Base-by-base conservation (phyloP, 2,329 filamentous ascomycete species). In the Phialocephala sp. region DNA sequence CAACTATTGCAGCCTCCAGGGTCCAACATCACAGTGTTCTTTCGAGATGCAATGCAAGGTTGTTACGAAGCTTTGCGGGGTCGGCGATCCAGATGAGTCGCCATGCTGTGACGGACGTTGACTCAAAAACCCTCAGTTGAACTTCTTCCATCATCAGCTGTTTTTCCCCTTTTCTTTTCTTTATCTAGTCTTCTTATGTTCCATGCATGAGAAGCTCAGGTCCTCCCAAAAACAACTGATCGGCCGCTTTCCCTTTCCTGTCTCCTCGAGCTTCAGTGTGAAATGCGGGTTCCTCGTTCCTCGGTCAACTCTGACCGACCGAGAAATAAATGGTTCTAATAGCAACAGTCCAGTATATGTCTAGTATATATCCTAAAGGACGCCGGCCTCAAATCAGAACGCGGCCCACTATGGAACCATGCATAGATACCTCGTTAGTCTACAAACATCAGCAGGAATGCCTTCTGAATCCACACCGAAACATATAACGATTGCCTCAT, bases 61-160 rank as follows among this genome's bases (percentile, higher is more conserved):
- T 32, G 50, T 27, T 35, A 54, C 14, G 50, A 54, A 54, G 50
- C 50, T 54, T 35, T 54, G 50, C 50, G 50, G 50, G 50, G 50
- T 54, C 50, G 15, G 12, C 15, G 50, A 54, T 32, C 14, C 24
- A 35, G 24, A 54, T 54, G 22, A 2, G 5, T 54, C 45, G 45
- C n/a, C 4, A 20, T 27, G 22, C 22, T 32, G 27, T 6, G 27
- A 32, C 6, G 27, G 27, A 32, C 27, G 27, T 32, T 32, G 27
- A 32, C 27, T 32, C 27, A 6, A 32, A 32, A 32, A 32, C 3
- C 27, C n/a, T n/a, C 43, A n/a, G 8, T 22, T 15, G n/a, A n/a
- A 9, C 12, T 22, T 14, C 43, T 27, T 18, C n/a, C 6, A 45
- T 45, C 8, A 27, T 32, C 4, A 12, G 24, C 11, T 27, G 20